Percentiles rank a stretch among this genome's conserved stretches.
Conservation (phyloP, 1,284 basidiomycete species). For the Sphaerobolus stellatus region DNA sequence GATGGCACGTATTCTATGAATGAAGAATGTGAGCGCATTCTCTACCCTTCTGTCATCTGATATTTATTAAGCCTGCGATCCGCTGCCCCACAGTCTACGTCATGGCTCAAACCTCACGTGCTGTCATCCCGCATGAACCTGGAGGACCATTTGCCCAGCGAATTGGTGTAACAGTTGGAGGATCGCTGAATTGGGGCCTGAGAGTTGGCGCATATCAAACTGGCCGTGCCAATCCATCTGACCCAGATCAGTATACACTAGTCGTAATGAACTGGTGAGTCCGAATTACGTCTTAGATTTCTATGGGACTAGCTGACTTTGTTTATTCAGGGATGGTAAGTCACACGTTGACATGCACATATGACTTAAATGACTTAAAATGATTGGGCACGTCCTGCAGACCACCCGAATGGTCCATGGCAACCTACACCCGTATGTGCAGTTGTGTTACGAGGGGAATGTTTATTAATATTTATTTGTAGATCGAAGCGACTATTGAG, state of each 20-base stretch:
- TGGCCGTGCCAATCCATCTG: slow-evolving; percentile 47
- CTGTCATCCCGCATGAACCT: slow-evolving; percentile 62
- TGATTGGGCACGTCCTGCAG: neutral
- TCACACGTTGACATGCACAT: neutral
- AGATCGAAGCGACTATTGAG: slow-evolving; percentile 57
- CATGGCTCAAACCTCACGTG: slow-evolving; percentile 74
- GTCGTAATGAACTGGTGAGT: slow-evolving; percentile 62
- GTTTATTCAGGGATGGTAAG: slow-evolving; percentile 7
- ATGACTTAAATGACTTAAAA: neutral
- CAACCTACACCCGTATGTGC: slow-evolving; percentile 53
- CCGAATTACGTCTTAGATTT: neutral
- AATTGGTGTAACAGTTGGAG: slow-evolving; percentile 61
- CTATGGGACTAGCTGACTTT: too few relatives aligned
- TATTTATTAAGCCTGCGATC: neutral
- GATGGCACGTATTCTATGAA: slow-evolving; percentile 62
- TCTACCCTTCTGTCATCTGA: neutral
- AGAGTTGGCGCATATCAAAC: slow-evolving; percentile 66
- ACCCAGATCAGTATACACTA: slow-evolving; percentile 65
- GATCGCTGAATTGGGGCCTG: slow-evolving; percentile 56
- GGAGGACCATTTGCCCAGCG: slow-evolving; percentile 69
- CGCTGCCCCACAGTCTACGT: slow-evolving; percentile 52
- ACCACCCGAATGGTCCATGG: slow-evolving; percentile 45
- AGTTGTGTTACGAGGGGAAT: too few relatives aligned
- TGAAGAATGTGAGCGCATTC: slow-evolving; percentile 59
- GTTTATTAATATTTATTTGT: neutral